Base-by-base conservation (phyloP, 2,329 filamentous ascomycete genomes). In the Escovopsis sp. region DNA sequence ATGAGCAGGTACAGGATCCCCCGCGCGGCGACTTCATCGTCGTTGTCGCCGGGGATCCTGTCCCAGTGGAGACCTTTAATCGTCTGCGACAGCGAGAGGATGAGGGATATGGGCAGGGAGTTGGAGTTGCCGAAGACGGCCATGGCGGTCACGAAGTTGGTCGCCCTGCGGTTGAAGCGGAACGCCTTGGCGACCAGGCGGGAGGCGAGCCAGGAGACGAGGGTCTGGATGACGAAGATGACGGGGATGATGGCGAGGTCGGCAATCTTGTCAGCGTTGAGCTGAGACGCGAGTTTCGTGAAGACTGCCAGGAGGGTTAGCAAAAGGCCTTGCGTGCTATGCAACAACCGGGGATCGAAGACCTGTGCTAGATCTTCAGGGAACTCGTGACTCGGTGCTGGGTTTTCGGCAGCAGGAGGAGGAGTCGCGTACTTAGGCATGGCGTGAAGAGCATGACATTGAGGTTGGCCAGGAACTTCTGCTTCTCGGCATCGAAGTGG, bases 61-160 rank as follows among this genome's bases (percentile, higher is more conserved):
- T 88, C 79, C 90, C 90, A 98, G 55, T 96, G 88, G 23, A 98
- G 67, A 5, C 90, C 90, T 48, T 79, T 76, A 38, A 98, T 68
- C 1, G 90, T 98, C 53, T 94, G 82, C 12, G 88, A 92, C 10
- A 98, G 70, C 8, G 88, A 94, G 38, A 96, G 72, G 42, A 98
- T 86, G 37, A 98, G 75, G 0, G 90, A 98, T 41, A 98, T 96
- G 1, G 90, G 90, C 15, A 98, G 70, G 14, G 90, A 96, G 60
- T 98, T 98, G 25, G 88, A 96, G 57, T 98, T 98, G 48, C 88
- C 90, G 55, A 98, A 98, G 33, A 96, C 71, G 27, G 83, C 87
- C 90, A 98, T 98, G 35, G 90, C 90, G 23, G 85, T 82, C 29
- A 98, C 81, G 51, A 98, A 98, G 61, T 98, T 98, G 45, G 79